Conservation (phyloP, 345 rosid genomes). For the Populus nigra region DNA sequence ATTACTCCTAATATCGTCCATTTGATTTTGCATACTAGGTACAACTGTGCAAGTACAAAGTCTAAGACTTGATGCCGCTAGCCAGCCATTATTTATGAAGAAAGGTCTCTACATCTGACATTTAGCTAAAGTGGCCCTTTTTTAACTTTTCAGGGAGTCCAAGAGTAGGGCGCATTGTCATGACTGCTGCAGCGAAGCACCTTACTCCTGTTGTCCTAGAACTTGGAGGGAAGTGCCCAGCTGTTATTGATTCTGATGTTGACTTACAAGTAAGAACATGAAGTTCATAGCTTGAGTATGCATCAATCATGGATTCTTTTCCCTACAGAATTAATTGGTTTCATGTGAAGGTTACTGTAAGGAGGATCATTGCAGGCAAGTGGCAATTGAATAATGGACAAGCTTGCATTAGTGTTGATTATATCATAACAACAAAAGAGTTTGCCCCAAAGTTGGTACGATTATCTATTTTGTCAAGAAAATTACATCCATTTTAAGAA, state of each 20-base stretch:
- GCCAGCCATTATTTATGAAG: background rate
- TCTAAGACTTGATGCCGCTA: background rate
- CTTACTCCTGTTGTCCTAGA: conserved; percentile 50
- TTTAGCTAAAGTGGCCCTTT: background rate
- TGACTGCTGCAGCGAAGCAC: conserved; percentile 61
- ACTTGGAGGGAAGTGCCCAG: conserved; percentile 62
- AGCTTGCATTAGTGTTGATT: conserved; percentile 51
- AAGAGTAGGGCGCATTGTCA: conserved; percentile 48
- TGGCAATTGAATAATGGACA: conserved; percentile 54
- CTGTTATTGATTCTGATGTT: conserved; percentile 45
- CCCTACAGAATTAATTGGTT: background rate
- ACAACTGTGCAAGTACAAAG: background rate
- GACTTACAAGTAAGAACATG: conserved; percentile 32
- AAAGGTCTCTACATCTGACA: background rate
- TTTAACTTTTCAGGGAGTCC: conserved; percentile 32
- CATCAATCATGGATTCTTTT: background rate
- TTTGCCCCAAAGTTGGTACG: conserved; percentile 53
- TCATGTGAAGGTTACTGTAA: conserved; percentile 36
- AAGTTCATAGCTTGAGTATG: background rate
- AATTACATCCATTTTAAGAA: no score
- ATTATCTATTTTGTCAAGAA: no score
- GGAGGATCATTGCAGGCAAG: conserved; percentile 54
- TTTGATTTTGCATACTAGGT: background rate
- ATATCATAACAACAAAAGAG: conserved; percentile 43
- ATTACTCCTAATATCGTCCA: background rate